Evolutionary conservation across 2,329 filamentous ascomycete genomes (phyloP).

Genomic region (Xylariaceae sp.): DNA sequence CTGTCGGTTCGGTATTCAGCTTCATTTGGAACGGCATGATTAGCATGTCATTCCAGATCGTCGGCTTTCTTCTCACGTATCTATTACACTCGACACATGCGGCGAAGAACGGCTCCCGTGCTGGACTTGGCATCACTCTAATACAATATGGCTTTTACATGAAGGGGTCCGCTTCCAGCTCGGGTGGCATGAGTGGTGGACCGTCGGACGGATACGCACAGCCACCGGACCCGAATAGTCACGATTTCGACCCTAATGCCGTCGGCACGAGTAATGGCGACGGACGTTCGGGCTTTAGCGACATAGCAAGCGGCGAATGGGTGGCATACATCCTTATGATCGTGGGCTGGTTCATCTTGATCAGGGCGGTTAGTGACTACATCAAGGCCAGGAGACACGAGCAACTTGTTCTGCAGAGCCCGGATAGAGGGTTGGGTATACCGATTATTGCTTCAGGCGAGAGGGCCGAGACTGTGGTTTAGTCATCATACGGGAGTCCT

Average conservation of each 20-base stretch:
- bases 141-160: conserved; percentile 98
- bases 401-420: conserved; percentile 88
- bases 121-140: conserved; percentile 90
- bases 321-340: conserved; percentile 93
- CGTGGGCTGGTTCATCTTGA: conserved; percentile 96
- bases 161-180: conserved; percentile 62
- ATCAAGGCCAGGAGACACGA: conserved; percentile 86
- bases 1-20: conserved; percentile 83
- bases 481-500: no score
- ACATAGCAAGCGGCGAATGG: conserved; percentile 80
- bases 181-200: conserved; percentile 48
- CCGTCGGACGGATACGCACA: conserved; percentile 63
- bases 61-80: conserved; percentile 97
- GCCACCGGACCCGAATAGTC: conserved; percentile 85
- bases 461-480: conserved; percentile 75
- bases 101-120: conserved; percentile 94
- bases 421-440: conserved; percentile 81
- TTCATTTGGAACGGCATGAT: conserved; percentile 96
- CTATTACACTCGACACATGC: conserved; percentile 97
- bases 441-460: conserved; percentile 89
- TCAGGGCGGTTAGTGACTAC: conserved; percentile 91
- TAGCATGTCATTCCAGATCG: conserved; percentile 93
- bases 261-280: conserved; percentile 49
- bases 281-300: conserved; percentile 48
- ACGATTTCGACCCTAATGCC: conserved; percentile 79